Evolutionary conservation across 129 eudicot species (phyloP).

Genomic region (Centella asiatica): DNA sequence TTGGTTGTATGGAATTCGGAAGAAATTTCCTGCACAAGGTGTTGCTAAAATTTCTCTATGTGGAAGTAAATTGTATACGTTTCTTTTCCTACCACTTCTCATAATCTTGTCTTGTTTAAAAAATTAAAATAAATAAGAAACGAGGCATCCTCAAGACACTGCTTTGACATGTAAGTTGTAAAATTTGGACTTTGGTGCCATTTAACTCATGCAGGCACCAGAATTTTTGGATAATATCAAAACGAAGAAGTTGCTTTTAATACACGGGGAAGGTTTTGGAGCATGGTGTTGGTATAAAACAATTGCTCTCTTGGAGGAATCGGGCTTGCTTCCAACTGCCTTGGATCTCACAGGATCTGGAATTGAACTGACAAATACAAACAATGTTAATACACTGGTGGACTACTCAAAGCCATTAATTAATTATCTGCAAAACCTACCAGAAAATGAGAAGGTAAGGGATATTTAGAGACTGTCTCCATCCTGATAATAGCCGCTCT

Average conservation of each 20-base stretch:
- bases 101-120: neutral
- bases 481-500: neutral
- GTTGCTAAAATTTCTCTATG: neutral
- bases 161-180: neutral
- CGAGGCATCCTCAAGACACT: neutral
- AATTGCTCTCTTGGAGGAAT: slow-evolving; percentile 78
- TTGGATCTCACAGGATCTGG: slow-evolving; percentile 96
- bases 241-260: slow-evolving; percentile 64
- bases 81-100: neutral
- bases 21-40: neutral
- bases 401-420: slow-evolving; percentile 85
- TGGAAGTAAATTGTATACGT: neutral
- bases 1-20: neutral
- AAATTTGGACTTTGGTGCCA: neutral
- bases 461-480: slow-evolving; percentile 5
- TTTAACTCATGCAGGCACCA: slow-evolving; percentile 33
- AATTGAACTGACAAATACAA: slow-evolving; percentile 66
- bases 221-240: slow-evolving; percentile 71
- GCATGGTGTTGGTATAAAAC: slow-evolving; percentile 99
- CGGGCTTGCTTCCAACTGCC: slow-evolving; percentile 68
- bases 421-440: slow-evolving; percentile 53
- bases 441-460: slow-evolving; percentile 70
- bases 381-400: slow-evolving; percentile 50
- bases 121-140: neutral
- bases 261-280: slow-evolving; percentile 99